Percentiles rank a stretch among this genome's conserved stretches.
These are phyloP conservation scores for Paecilomyces variotii DNA, from an alignment of 2,329 filamentous ascomycete genomes.

Conservation along the genomic window DNA sequence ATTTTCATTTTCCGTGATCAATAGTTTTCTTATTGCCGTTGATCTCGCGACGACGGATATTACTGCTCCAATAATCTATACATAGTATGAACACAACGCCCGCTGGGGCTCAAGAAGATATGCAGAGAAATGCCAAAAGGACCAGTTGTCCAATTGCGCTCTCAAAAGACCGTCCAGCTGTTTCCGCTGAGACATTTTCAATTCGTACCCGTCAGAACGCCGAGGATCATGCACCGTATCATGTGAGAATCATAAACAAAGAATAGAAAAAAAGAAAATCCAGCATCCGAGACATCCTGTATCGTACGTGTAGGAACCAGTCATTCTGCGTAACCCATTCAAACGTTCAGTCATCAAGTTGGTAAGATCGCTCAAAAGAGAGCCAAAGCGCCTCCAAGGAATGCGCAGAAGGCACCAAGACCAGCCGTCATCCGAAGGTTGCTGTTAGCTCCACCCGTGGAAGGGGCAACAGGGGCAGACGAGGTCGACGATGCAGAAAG, in stretches of 20 bases:
- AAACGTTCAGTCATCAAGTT: background rate
- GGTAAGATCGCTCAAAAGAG: constrained; percentile 12
- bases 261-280: background rate
- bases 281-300: background rate
- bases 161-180: background rate
- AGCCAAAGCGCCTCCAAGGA: constrained; percentile 13
- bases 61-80: background rate
- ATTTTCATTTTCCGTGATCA: background rate
- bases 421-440: constrained; percentile 6
- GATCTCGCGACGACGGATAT: background rate
- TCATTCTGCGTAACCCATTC: background rate
- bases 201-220: background rate
- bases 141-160: background rate
- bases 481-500: constrained; percentile 2
- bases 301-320: background rate
- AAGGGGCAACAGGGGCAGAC: constrained; percentile 11
- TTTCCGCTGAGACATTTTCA: background rate
- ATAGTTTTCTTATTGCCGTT: background rate
- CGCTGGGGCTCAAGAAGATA: background rate
- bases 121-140: background rate
- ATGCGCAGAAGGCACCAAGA: constrained; percentile 13
- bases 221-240: background rate
- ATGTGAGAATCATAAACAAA: background rate
- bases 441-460: constrained; percentile 11
- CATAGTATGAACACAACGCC: background rate